These are phyloP conservation scores for Ramaria sp. DNA, from an alignment of 768 basidiomycete genomes.

Conservation along the genomic window DNA sequence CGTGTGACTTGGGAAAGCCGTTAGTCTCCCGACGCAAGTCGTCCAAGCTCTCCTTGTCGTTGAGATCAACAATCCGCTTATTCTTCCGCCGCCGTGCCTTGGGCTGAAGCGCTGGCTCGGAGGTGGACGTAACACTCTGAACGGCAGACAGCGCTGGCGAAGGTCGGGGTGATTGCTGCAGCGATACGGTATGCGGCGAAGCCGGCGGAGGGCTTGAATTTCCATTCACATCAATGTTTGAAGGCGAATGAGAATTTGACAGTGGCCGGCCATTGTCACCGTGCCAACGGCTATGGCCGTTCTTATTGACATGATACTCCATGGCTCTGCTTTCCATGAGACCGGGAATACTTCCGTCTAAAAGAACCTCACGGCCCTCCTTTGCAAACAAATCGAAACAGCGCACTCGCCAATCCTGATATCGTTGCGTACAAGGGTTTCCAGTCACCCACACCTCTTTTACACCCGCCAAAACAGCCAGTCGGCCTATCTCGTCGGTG, in stretches of 20 bases:
- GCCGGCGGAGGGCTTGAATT: conserved; percentile 9
- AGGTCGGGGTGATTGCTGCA: conserved; percentile 12
- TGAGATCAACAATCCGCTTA: conserved; percentile 73
- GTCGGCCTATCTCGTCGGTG: conserved; percentile 71
- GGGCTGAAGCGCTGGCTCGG: conserved; percentile 37
- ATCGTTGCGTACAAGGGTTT: conserved; percentile 68
- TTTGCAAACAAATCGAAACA: conserved; percentile 80
- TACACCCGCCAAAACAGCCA: conserved; percentile 72
- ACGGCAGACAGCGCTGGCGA: conserved; percentile 19
- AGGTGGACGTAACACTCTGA: conserved; percentile 18
- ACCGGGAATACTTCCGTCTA: conserved; percentile 66
- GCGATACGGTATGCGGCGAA: neutral
- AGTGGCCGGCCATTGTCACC: conserved; percentile 41
- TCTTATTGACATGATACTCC: conserved; percentile 34
- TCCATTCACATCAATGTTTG: conserved; percentile 45
- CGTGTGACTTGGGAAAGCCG: neutral
- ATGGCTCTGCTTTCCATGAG: conserved; percentile 54
- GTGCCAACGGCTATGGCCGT: conserved; percentile 9
- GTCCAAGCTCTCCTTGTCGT: conserved; percentile 28
- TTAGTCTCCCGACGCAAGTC: neutral
- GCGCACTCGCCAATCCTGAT: conserved; percentile 58
- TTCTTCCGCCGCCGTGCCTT: conserved; percentile 48
- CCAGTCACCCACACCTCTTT: conserved; percentile 74
- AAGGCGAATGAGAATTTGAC: conserved; percentile 46
- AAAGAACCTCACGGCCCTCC: conserved; percentile 66